Conservation (phyloP, 495 filamentous ascomycete species). For the Usnea hakonensis region DNA sequence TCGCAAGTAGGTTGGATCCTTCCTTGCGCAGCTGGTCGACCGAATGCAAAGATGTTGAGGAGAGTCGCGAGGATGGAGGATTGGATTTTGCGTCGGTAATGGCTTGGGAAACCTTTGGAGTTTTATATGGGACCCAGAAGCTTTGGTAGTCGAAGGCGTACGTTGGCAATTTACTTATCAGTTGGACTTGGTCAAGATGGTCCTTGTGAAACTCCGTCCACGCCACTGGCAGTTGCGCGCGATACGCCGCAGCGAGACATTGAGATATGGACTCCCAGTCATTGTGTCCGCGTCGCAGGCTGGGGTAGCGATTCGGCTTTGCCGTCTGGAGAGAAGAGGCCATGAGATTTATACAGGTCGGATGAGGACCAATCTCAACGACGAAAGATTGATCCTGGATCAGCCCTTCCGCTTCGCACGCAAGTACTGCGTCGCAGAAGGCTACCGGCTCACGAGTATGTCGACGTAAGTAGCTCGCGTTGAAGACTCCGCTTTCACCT, state of each 20-base stretch:
- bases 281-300: slow-evolving; percentile 28
- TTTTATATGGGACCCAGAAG: slow-evolving; percentile 52
- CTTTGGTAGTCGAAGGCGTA: slow-evolving; percentile 62
- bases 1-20: background rate
- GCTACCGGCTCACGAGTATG: slow-evolving; percentile 23
- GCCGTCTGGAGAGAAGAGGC: slow-evolving; percentile 43
- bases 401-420: slow-evolving; percentile 37
- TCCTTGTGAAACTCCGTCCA: slow-evolving; percentile 60
- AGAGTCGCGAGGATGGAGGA: no score
- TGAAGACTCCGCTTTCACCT: slow-evolving; percentile 45
- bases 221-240: slow-evolving; percentile 48
- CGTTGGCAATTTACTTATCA: slow-evolving; percentile 53
- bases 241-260: slow-evolving; percentile 46
- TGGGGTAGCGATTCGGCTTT: background rate
- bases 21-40: slow-evolving; percentile 1
- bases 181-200: slow-evolving; percentile 39
- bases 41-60: slow-evolving; percentile 1
- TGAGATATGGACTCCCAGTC: slow-evolving; percentile 49
- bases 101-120: background rate
- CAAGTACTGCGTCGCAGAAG: slow-evolving; percentile 20
- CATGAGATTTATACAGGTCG: slow-evolving; percentile 49
- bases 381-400: slow-evolving; percentile 36
- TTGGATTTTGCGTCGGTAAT: background rate
- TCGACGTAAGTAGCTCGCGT: slow-evolving; percentile 28
- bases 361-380: slow-evolving; percentile 55